These are phyloP conservation scores for Bidens hawaiensis DNA, from an alignment of 140 eudicot genomes.

Conservation along the genomic window DNA sequence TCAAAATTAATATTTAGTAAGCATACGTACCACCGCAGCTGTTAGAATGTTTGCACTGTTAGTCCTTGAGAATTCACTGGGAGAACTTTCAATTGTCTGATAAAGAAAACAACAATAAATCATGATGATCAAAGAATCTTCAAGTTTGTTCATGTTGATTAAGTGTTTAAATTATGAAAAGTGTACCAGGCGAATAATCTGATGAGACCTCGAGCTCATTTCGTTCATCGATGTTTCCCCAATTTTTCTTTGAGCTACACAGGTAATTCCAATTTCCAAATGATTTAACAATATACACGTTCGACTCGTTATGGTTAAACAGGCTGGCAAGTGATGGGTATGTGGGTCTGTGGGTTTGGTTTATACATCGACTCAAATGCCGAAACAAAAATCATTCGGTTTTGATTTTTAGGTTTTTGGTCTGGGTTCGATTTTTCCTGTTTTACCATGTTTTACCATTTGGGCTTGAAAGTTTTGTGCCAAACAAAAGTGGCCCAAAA, in stretches of 20 bases:
- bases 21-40: slow-evolving; percentile 70
- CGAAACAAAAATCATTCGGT: no score
- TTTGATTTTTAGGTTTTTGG: no score
- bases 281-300: background rate
- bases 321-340: background rate
- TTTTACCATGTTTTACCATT: no score
- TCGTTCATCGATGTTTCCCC: slow-evolving; percentile 89
- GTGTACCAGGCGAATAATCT: slow-evolving; percentile 79
- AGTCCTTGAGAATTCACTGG: slow-evolving; percentile 42
- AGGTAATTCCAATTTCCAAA: background rate
- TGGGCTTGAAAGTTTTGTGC: no score
- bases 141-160: background rate
- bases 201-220: slow-evolving; percentile 93
- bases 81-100: slow-evolving; percentile 84
- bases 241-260: slow-evolving; percentile 78
- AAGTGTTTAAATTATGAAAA: background rate
- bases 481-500: no score
- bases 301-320: background rate
- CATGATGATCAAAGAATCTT: slow-evolving; percentile 7
- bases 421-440: no score
- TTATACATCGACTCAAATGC: no score
- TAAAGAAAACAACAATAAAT: slow-evolving; percentile 9
- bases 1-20: background rate
- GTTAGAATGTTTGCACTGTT: slow-evolving; percentile 58
- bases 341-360: no score